phyloP scores from a whole-genome alignment of 768 basidiomycete genomes.

The Termitomyces sp. region DNA sequence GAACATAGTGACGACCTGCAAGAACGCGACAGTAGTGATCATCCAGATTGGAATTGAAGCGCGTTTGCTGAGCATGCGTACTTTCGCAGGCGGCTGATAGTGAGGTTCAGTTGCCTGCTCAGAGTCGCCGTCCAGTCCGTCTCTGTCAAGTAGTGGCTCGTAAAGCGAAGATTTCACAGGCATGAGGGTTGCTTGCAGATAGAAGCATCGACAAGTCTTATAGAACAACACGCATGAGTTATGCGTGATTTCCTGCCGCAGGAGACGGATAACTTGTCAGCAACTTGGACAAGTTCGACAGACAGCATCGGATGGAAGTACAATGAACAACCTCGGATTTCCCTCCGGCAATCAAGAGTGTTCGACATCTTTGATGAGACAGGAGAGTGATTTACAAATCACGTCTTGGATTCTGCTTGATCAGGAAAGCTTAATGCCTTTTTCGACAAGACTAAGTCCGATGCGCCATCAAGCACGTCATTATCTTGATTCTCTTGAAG shows the following conservation, averaged over 20 bases:
- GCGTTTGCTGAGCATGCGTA: not conserved
- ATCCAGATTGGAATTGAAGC: slow-evolving; percentile 6
- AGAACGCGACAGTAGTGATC: not conserved
- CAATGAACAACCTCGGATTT: not conserved
- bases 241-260: not conserved
- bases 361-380: not conserved
- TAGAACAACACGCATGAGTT: not conserved
- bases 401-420: not conserved
- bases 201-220: not conserved
- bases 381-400: not conserved
- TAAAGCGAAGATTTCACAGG: slow-evolving; percentile 4
- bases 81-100: not conserved
- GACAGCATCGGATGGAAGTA: not conserved
- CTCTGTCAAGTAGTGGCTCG: slow-evolving; percentile 7
- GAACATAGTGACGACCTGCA: slow-evolving; percentile 1
- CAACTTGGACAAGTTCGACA: not conserved
- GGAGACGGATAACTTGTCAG: slow-evolving; percentile 3
- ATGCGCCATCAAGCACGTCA: not conserved
- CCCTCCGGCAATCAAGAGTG: not conserved
- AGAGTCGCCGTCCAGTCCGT: not conserved
- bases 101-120: not conserved
- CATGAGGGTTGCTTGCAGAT: not conserved
- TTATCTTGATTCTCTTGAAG: not conserved
- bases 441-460: not conserved
- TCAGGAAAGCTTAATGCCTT: not conserved